These are phyloP conservation scores for Pigoraptor vietnamica DNA, from an alignment of 78 protist species.

Conservation along the genomic window DNA sequence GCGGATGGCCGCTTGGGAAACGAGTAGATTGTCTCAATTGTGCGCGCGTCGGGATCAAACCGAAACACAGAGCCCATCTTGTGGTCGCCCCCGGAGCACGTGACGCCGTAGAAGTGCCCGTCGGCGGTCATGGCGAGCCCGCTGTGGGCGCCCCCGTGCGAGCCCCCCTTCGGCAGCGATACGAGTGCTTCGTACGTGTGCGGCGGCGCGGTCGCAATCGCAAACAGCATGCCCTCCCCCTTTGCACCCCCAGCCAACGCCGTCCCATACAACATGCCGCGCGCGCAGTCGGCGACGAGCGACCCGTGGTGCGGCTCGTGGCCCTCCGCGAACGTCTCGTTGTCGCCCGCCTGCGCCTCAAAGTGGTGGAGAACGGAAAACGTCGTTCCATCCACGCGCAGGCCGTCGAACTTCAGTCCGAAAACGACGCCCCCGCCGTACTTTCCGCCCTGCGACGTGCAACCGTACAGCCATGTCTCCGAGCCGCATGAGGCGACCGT, in stretches of 20 bases:
- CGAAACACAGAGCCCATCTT: background rate
- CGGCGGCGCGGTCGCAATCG: background rate
- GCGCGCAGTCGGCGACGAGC: background rate
- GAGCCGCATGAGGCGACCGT: background rate
- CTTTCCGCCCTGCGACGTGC: background rate
- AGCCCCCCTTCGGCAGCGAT: background rate
- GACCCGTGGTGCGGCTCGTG: background rate
- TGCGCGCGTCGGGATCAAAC: background rate
- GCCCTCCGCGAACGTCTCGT: background rate
- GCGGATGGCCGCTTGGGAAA: background rate
- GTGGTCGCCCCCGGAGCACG: background rate
- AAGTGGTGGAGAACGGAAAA: background rate
- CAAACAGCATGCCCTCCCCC: background rate
- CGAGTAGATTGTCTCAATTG: background rate
- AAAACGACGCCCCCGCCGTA: background rate
- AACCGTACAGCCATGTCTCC: background rate
- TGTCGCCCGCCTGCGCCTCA: background rate
- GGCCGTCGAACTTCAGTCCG: background rate
- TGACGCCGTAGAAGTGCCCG: background rate
- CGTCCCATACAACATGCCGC: background rate
- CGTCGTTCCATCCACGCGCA: background rate
- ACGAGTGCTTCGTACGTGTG: background rate
- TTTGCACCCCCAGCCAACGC: background rate
- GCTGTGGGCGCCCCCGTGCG: background rate
- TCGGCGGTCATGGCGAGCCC: background rate